A percentile compares a stretch with the other conserved stretches of the same genome.
These are phyloP conservation scores for Hippophae gyantsensis DNA, from an alignment of 306 rosid genomes.

Conservation along the genomic window DNA sequence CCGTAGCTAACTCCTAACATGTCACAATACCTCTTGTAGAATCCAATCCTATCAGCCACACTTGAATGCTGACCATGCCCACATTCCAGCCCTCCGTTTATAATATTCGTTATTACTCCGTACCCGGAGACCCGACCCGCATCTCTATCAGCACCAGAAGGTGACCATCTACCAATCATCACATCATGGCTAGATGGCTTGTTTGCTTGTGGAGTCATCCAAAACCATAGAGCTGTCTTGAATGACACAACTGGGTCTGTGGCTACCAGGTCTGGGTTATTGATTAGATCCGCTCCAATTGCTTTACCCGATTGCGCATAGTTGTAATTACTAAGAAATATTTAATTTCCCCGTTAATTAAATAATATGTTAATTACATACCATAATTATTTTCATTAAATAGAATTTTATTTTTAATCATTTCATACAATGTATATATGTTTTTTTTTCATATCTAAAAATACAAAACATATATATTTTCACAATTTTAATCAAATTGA, in stretches of 20 bases:
- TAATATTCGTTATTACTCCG: slow-evolving; percentile 44
- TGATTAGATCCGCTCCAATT: slow-evolving; percentile 35
- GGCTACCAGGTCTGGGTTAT: slow-evolving; percentile 47
- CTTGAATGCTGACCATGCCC: slow-evolving; percentile 19
- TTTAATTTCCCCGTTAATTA: background rate
- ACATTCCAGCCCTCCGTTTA: slow-evolving; percentile 49
- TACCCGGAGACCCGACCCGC: slow-evolving; percentile 33
- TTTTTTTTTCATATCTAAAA: too few species aligned
- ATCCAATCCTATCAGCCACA: slow-evolving; percentile 41
- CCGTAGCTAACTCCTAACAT: slow-evolving; percentile 17
- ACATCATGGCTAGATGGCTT: slow-evolving; percentile 53
- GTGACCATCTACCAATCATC: slow-evolving; percentile 37
- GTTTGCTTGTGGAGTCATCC: slow-evolving; percentile 46
- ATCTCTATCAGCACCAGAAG: slow-evolving; percentile 15
- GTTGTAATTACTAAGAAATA: slow-evolving; percentile 37
- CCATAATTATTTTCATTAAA: too few species aligned
- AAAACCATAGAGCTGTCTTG: slow-evolving; percentile 56
- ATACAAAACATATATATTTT: too few species aligned
- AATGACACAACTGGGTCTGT: slow-evolving; percentile 35
- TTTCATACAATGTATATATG: too few species aligned
- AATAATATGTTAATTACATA: background rate
- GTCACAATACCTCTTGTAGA: slow-evolving; percentile 34
- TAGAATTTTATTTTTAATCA: too few species aligned
- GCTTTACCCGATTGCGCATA: slow-evolving; percentile 46
- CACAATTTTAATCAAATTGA: too few species aligned